Evolutionary conservation across 2,329 filamentous ascomycete genomes (phyloP), one percentile per base, ranked within the genome.

Genomic region (Dissoconium aciculare): DNA sequence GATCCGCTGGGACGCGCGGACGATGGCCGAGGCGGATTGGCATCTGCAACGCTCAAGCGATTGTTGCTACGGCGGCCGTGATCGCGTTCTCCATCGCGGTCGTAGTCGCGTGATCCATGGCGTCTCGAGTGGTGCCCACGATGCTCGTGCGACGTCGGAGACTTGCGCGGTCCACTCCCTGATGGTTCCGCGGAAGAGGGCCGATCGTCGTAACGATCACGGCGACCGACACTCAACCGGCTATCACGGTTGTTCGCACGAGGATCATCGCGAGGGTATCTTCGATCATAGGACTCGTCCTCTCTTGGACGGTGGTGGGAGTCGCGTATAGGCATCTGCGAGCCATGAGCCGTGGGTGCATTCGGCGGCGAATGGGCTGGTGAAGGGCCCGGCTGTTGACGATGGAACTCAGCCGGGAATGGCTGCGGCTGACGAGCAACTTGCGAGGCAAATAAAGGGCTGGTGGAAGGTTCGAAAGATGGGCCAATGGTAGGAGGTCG

Each of bases 401-500:
- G 5, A 28, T 26, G n/a, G 25, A 25, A 10, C 26, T 30, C 19
- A 33, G 38, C 26, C 35, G 37, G 11, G 33, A 35, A 16, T 26
- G 17, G 25, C 30, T 32, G 27, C 30, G 38, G 24, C 17, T 43
- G 38, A 12, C 37, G 35, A 1, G 40, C 38, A 5, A 43, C 38
- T 3, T 37, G 37, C 2, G 40, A 32, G 17, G 62, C 62, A 36
- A 65, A 65, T 3, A 63, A 42, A 3, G 62, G 62, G 2, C 53
- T 49, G 26, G 56, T 57, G 2, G 56, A 60, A 3, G 62, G 62
- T 4, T 50, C 57, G 39, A 63, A 66, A 1, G 53, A 46, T 14
- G 38, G 40, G 2, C 49, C 45, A 13, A 45, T 24, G 10, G 19
- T 8, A n/a, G n/a, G n/a, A n/a, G n/a, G n/a, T n/a, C n/a, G n/a